These are phyloP conservation scores for Arthrobotrys iridis DNA, from an alignment of 2,329 filamentous ascomycete species.

Conservation along the genomic window DNA sequence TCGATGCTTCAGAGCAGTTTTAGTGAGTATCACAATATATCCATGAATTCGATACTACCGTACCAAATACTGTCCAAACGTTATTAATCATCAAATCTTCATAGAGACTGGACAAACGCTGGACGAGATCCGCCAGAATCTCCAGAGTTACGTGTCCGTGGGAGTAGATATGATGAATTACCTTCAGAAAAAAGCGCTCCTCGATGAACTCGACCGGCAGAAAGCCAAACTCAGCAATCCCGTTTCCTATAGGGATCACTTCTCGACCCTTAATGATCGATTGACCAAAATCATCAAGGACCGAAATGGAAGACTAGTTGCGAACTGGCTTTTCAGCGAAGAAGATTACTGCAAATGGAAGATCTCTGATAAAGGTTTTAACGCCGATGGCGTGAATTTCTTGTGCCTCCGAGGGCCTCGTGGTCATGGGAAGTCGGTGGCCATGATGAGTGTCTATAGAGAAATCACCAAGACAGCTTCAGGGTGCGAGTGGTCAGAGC, in stretches of 20 bases:
- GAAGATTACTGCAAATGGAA: conserved; percentile 18
- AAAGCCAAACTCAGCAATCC: neutral
- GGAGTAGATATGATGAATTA: neutral
- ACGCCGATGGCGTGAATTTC: neutral
- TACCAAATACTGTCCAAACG: neutral
- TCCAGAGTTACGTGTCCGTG: conserved; percentile 19
- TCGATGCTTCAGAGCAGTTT: conserved; percentile 7
- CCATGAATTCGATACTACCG: neutral
- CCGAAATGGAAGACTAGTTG: neutral
- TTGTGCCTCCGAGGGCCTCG: conserved; percentile 10
- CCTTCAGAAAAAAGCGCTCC: neutral
- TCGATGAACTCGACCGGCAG: conserved; percentile 6
- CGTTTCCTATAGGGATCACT: conserved; percentile 2
- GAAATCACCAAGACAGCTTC: neutral
- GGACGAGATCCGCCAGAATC: conserved; percentile 11
- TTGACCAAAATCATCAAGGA: conserved; percentile 9
- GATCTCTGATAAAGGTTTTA: neutral
- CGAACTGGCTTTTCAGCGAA: conserved; percentile 19
- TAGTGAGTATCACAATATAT: conserved; percentile 1
- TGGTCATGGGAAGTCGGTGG: conserved; percentile 25
- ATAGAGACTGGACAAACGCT: conserved; percentile 30
- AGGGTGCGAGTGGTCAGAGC: no score
- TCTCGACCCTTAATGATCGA: conserved; percentile 12
- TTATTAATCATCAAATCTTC: neutral
- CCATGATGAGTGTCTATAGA: conserved; percentile 23